Percentiles rank a stretch among this genome's conserved stretches.
These are phyloP conservation scores for Turnera subulata DNA, from an alignment of 345 rosid genomes.

Conservation along the genomic window DNA sequence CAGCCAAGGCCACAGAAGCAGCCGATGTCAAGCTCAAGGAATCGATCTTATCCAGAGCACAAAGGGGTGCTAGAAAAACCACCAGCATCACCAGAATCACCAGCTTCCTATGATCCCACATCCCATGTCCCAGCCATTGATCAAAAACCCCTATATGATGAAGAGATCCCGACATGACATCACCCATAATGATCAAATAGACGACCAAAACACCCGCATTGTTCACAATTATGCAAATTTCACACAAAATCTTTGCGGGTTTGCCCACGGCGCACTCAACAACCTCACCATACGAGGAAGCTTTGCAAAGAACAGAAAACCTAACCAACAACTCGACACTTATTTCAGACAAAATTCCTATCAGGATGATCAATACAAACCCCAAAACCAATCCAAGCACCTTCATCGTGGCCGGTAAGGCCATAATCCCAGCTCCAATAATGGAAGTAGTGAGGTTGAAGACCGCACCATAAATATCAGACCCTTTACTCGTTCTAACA, in stretches of 20 bases:
- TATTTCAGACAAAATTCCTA: slow-evolving; percentile 76
- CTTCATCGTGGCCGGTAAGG: slow-evolving; percentile 95
- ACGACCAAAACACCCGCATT: slow-evolving; percentile 93
- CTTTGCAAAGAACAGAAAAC: slow-evolving; percentile 64
- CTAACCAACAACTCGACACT: slow-evolving; percentile 78
- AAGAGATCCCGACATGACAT: slow-evolving; percentile 84
- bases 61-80: slow-evolving; percentile 81
- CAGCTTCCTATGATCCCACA: slow-evolving; percentile 91
- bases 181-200: slow-evolving; percentile 87
- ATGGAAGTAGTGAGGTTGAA: slow-evolving; percentile 84
- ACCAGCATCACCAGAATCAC: slow-evolving; percentile 62
- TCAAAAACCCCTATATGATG: slow-evolving; percentile 88
- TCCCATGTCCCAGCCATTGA: slow-evolving; percentile 88
- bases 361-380: slow-evolving; percentile 56
- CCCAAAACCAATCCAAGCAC: slow-evolving; percentile 80
- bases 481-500: slow-evolving; percentile 34
- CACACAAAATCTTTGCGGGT: slow-evolving; percentile 72
- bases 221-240: slow-evolving; percentile 86
- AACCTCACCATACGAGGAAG: slow-evolving; percentile 80
- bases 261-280: slow-evolving; percentile 79
- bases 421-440: slow-evolving; percentile 99
- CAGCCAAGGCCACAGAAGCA: slow-evolving; percentile 88
- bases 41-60: slow-evolving; percentile 75
- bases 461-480: slow-evolving; percentile 78
- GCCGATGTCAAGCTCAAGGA: slow-evolving; percentile 85